These are phyloP conservation scores for Nothophoma quercina DNA, from an alignment of 2,329 filamentous ascomycete species.

Conservation along the genomic window DNA sequence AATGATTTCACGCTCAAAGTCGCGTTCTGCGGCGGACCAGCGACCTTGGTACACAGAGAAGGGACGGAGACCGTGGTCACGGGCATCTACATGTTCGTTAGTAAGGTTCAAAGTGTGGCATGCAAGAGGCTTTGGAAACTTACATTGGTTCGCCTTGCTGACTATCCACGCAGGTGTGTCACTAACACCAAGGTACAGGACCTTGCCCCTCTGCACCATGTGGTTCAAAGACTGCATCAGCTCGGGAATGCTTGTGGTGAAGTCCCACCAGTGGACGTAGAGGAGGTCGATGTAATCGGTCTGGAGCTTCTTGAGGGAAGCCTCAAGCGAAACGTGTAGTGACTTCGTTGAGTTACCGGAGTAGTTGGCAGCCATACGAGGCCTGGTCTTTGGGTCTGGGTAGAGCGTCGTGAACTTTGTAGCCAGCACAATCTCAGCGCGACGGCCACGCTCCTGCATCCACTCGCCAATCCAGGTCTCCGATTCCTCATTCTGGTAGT, in stretches of 20 bases:
- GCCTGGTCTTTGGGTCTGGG: slow-evolving; percentile 32
- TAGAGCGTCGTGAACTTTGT: slow-evolving; percentile 60
- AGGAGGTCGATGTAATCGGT: slow-evolving; percentile 52
- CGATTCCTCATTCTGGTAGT: slow-evolving; percentile 57
- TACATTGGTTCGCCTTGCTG: slow-evolving; percentile 56
- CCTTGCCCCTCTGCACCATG: slow-evolving; percentile 46
- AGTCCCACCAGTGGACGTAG: slow-evolving; percentile 54
- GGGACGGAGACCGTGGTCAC: slow-evolving; percentile 48
- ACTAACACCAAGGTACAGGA: slow-evolving; percentile 50
- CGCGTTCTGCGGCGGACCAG: slow-evolving; percentile 68
- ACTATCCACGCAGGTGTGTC: slow-evolving; percentile 55
- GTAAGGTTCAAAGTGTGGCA: neutral
- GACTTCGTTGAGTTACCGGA: slow-evolving; percentile 52
- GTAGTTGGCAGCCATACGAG: slow-evolving; percentile 51
- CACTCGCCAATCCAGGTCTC: slow-evolving; percentile 61
- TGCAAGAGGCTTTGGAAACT: slow-evolving; percentile 9
- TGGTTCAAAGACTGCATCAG: slow-evolving; percentile 50
- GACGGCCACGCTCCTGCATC: slow-evolving; percentile 54
- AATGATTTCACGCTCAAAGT: slow-evolving; percentile 74
- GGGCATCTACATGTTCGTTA: slow-evolving; percentile 58
- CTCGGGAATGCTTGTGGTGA: slow-evolving; percentile 46
- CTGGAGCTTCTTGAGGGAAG: slow-evolving; percentile 52
- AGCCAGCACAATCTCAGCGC: slow-evolving; percentile 62
- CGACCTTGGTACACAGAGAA: slow-evolving; percentile 69
- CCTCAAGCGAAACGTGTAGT: slow-evolving; percentile 49